Conservation (phyloP, 352 stramenopile genomes). For the Globisporangium nunn region DNA sequence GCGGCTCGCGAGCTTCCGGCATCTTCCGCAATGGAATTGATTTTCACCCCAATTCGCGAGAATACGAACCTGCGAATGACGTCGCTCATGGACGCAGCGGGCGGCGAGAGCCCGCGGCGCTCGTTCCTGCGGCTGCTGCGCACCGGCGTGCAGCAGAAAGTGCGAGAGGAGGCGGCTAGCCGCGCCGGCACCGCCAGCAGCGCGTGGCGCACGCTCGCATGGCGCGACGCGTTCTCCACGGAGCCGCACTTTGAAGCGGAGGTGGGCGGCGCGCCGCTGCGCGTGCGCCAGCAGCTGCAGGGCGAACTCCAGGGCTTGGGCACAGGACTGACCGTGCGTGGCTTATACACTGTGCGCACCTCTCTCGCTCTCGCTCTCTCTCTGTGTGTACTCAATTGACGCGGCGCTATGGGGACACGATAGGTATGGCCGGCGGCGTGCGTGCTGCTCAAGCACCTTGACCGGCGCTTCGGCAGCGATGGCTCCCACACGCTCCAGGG, state of each 20-base stretch:
- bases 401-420: no score
- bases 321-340: slow-evolving; percentile 54
- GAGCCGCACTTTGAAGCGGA: slow-evolving; percentile 55
- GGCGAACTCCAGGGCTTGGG: slow-evolving; percentile 77
- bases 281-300: slow-evolving; percentile 69
- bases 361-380: not conserved
- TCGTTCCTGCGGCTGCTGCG: slow-evolving; percentile 56
- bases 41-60: no score
- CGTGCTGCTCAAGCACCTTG: slow-evolving; percentile 73
- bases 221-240: slow-evolving; percentile 66
- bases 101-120: not conserved
- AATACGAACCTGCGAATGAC: no score
- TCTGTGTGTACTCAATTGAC: no score
- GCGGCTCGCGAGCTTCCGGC: not conserved
- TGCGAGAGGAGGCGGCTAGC: slow-evolving; percentile 14
- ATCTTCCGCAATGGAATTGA: not conserved
- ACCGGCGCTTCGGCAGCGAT: slow-evolving; percentile 31
- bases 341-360: not conserved
- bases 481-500: slow-evolving; percentile 8
- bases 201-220: slow-evolving; percentile 64
- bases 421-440: slow-evolving; percentile 76
- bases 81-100: not conserved
- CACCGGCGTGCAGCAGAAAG: slow-evolving; percentile 48
- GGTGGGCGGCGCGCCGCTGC: slow-evolving; percentile 31
- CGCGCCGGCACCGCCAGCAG: no score